Percentiles rank a stretch among this genome's conserved stretches.
Evolutionary conservation across 1,284 basidiomycete genomes (phyloP).

Genomic region (Grifola frondosa): DNA sequence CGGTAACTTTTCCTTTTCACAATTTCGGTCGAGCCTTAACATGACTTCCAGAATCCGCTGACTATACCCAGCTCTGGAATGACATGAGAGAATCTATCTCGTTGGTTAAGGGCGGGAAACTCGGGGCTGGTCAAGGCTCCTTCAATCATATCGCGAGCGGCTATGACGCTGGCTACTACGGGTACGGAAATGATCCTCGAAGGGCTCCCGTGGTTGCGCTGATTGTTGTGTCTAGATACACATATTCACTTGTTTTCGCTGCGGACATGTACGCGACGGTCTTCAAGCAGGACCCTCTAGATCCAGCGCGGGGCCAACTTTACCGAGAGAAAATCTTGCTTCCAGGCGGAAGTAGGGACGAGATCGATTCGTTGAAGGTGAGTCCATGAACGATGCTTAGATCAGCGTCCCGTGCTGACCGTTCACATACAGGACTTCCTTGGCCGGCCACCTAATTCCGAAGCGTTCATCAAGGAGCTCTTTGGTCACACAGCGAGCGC

Average conservation of each 20-base stretch:
- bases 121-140: conserved; percentile 66
- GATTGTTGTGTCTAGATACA: conserved; percentile 44
- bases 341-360: conserved; percentile 59
- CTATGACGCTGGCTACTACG: conserved; percentile 82
- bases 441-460: conserved; percentile 71
- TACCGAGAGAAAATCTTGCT: conserved; percentile 56
- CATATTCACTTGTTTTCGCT: conserved; percentile 73
- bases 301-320: conserved; percentile 51
- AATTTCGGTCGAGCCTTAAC: not conserved
- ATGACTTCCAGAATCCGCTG: conserved; percentile 45
- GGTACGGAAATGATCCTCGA: conserved; percentile 47
- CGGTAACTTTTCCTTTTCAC: conserved; percentile 6
- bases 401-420: too few species aligned
- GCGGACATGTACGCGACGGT: conserved; percentile 80
- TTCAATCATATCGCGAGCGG: conserved; percentile 75
- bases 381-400: too few species aligned
- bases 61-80: conserved; percentile 78
- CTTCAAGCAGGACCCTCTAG: conserved; percentile 76
- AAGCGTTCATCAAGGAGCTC: conserved; percentile 72
- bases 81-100: conserved; percentile 65
- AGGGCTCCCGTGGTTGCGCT: not conserved
- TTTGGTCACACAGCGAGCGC: conserved; percentile 41
- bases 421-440: conserved; percentile 60
- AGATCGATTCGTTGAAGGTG: conserved; percentile 56
- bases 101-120: conserved; percentile 60